Evolutionary conservation across 2,329 filamentous ascomycete species (phyloP).

Genomic region (Fusarium pseudoanthophilum): DNA sequence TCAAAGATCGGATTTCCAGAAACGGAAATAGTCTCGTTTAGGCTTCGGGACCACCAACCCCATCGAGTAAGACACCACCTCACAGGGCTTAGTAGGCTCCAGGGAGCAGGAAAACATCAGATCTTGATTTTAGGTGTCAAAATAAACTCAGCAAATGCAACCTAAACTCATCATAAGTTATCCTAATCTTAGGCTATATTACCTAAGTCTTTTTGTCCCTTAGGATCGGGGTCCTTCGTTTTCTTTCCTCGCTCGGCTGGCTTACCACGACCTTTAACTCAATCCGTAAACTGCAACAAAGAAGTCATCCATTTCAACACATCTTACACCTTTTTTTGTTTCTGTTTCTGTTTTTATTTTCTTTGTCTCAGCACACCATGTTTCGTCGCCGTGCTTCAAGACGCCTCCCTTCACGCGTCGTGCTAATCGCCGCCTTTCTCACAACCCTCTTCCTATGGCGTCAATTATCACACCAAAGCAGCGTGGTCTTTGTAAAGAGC

Average conservation of each 20-base stretch:
- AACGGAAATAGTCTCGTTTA: not conserved
- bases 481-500: constrained; percentile 38
- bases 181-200: rapidly evolving
- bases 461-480: constrained; percentile 3
- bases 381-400: not conserved
- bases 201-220: rapidly evolving
- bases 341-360: not conserved
- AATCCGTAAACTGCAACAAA: not conserved
- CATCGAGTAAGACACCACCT: not conserved
- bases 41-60: not conserved
- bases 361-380: not conserved
- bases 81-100: not conserved
- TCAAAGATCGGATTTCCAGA: not conserved
- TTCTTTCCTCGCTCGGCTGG: not conserved
- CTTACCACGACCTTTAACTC: not conserved
- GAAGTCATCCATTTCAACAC: not conserved
- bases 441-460: not conserved
- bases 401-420: not conserved
- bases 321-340: not conserved
- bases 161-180: not conserved
- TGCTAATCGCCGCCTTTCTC: constrained; percentile 2
- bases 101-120: not conserved
- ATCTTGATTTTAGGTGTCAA: rapidly evolving
- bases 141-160: too few relatives aligned
- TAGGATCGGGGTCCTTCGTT: rapidly evolving